These are phyloP conservation scores for Candida gorgasii DNA, from an alignment of 805 yeast genomes.

Conservation along the genomic window DNA sequence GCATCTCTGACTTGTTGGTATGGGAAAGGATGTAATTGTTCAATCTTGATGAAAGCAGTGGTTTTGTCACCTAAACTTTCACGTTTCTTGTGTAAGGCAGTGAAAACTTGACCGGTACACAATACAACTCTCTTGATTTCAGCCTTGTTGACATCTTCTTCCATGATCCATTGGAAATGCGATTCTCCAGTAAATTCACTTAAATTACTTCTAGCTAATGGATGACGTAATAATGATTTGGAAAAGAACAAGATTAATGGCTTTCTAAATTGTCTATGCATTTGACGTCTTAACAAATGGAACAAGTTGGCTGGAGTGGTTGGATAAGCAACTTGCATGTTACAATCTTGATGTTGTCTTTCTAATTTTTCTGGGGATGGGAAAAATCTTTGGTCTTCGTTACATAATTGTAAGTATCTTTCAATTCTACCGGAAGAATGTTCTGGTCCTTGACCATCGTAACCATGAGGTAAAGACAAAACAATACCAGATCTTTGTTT, in stretches of 20 bases:
- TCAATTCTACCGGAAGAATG: conserved; percentile 98
- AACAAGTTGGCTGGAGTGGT: conserved; percentile 95
- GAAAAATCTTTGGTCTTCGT: conserved; percentile 94
- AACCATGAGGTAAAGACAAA: conserved; percentile 96
- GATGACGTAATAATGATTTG: conserved; percentile 92
- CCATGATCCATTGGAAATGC: conserved; percentile 94
- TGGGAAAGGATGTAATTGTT: conserved; percentile 99
- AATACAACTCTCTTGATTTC: conserved; percentile 86
- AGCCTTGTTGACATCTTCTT: conserved; percentile 82
- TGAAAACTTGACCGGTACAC: conserved; percentile 91
- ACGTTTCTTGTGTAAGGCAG: conserved; percentile 89
- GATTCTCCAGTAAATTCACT: conserved; percentile 88
- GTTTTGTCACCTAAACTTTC: conserved; percentile 70
- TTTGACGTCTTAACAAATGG: conserved; percentile 97
- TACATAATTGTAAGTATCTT: conserved; percentile 92
- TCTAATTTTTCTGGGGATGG: conserved; percentile 86
- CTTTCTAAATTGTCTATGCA: conserved; percentile 98
- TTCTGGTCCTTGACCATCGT: conserved; percentile 99
- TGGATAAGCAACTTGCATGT: conserved; percentile 97
- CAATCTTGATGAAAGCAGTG: conserved; percentile 87
- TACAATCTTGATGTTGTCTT: conserved; percentile 98
- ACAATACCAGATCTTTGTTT: conserved; percentile 97
- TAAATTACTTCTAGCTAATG: conserved; percentile 87
- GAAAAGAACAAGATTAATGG: conserved; percentile 88
- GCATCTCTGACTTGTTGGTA: conserved; percentile 88